These are phyloP conservation scores for Gliomastix tumulicola DNA, from an alignment of 2,329 filamentous ascomycete genomes.

Conservation along the genomic window DNA sequence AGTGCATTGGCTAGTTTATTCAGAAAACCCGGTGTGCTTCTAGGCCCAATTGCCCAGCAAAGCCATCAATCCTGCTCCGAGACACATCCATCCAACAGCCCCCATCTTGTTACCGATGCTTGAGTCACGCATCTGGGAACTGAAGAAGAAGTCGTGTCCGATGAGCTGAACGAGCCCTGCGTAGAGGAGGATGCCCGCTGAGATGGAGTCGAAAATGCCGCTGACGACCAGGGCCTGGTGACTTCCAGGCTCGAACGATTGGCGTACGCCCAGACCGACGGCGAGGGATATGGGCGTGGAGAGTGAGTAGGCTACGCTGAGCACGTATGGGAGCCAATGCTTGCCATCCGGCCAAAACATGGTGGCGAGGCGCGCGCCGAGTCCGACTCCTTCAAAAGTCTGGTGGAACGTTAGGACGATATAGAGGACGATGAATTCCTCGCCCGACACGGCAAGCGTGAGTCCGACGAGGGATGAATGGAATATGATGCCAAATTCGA, in stretches of 20 bases:
- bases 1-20: no score
- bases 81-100: no score
- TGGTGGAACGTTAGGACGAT: conserved; percentile 78
- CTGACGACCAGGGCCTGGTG: conserved; percentile 69
- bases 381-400: conserved; percentile 84
- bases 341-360: conserved; percentile 68
- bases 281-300: conserved; percentile 83
- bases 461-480: conserved; percentile 91
- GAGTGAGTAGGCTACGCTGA: conserved; percentile 65
- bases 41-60: no score
- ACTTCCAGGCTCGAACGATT: not conserved
- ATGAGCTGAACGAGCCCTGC: conserved; percentile 88
- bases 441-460: conserved; percentile 52
- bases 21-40: no score
- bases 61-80: no score
- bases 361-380: conserved; percentile 74
- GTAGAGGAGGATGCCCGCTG: conserved; percentile 85
- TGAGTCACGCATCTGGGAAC: no score
- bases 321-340: conserved; percentile 65
- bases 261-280: conserved; percentile 65
- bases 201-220: conserved; percentile 84
- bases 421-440: conserved; percentile 53
- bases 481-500: conserved; percentile 94
- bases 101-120: no score
- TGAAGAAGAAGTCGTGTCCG: conserved; percentile 97